Base-by-base conservation (phyloP, 139 green algal genomes). In the Chlamydomonas eustigma region DNA sequence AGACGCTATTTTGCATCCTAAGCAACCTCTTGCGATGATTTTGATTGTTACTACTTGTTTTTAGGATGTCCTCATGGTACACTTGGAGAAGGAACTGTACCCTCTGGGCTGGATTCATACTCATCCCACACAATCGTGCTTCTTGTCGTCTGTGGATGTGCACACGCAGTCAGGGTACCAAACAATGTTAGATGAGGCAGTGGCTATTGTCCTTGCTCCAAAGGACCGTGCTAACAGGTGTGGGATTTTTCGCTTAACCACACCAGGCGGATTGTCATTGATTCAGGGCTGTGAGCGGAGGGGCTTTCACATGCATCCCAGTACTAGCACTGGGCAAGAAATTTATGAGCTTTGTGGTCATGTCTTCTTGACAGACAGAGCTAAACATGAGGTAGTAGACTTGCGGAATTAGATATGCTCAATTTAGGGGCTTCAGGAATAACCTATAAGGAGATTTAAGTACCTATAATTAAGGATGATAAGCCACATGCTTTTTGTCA, bases 21-120 rank as follows among this genome's bases (percentile, higher is more conserved):
- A n/a, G n/a, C n/a, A n/a, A n/a, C n/a, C n/a, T n/a, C n/a, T n/a
- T n/a, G n/a, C n/a, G n/a, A n/a, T n/a, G n/a, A n/a, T n/a, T n/a
- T n/a, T n/a, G n/a, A n/a, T n/a, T n/a, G n/a, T n/a, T n/a, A n/a
- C n/a, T n/a, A n/a, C n/a, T n/a, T n/a, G n/a, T n/a, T 58, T 58
- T 12, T 58, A 58, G 39, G 38, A 63, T 34, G 70, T 76, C 39
- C 72, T 69, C 18, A 64, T 44, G 73, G 32, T 81, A 25, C 81
- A 89, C 75, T 81, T 83, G 0, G 58, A 78, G 0, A 37, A 82
- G 37, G 83, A 85, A 51, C 80, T 97, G 37, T 97, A 94, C 83
- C 88, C 94, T 2, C 69, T 98, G 36, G 94, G 94, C 50, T 98
- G 94, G 94, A 97, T 98, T 73, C 94, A 98, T 86, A 98, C 95